Percentiles rank a stretch among this genome's conserved stretches.
Evolutionary conservation across 306 rosid genomes (phyloP).

Genomic region (Prunus salicina): DNA sequence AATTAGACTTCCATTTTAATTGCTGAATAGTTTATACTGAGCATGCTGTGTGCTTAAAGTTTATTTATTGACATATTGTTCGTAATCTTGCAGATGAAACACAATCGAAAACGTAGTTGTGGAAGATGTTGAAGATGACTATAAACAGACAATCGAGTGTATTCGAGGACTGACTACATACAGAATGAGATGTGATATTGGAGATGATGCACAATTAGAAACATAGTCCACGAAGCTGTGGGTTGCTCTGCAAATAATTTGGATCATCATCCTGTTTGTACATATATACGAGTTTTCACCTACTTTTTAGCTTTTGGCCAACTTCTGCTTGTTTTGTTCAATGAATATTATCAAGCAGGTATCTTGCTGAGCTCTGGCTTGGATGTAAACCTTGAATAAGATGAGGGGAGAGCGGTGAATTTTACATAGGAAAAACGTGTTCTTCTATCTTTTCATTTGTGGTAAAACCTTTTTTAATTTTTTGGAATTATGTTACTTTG

Average conservation of each 20-base stretch:
- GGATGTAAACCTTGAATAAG: neutral
- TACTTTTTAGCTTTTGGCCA: neutral
- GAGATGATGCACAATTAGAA: slow-evolving; percentile 5
- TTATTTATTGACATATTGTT: neutral
- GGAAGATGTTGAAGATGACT: slow-evolving; percentile 1
- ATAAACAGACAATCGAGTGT: neutral
- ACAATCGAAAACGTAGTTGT: neutral
- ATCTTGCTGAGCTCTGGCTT: slow-evolving; percentile 16
- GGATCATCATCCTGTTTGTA: slow-evolving; percentile 13
- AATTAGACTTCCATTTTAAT: neutral
- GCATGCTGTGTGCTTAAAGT: neutral
- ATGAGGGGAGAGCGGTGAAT: neutral
- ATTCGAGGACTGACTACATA: neutral
- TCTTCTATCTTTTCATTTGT: neutral
- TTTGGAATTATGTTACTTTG: neutral
- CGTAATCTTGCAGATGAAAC: slow-evolving; percentile 21
- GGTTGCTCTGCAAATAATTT: slow-evolving; percentile 9
- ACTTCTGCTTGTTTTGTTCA: slow-evolving; percentile 15
- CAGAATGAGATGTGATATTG: neutral
- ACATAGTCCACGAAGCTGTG: neutral
- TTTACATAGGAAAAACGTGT: neutral
- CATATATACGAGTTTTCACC: slow-evolving; percentile 11
- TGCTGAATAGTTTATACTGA: neutral
- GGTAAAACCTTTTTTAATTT: neutral
- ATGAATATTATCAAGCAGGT: slow-evolving; percentile 5